Evolutionary conservation across 2,329 filamentous ascomycete species (phyloP).

Genomic region (Cladosporium sp.): DNA sequence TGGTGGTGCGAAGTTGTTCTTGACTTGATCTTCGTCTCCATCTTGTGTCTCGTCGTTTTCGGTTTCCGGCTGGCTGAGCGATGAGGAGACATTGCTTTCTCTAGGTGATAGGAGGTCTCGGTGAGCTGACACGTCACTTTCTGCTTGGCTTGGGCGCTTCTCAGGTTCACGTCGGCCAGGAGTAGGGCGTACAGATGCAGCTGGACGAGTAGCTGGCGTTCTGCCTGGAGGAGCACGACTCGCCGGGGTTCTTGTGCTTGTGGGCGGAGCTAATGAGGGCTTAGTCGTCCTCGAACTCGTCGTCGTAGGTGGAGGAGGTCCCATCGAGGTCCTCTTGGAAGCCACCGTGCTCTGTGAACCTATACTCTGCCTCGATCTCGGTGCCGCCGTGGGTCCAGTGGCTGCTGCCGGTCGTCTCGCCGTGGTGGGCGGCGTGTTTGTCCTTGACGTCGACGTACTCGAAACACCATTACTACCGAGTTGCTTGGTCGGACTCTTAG

Average conservation of each 20-base stretch:
- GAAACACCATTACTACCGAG: conserved; percentile 54
- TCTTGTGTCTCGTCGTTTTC: conserved; percentile 25
- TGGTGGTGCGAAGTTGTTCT: conserved; percentile 36
- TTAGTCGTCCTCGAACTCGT: conserved; percentile 22
- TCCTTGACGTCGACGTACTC: conserved; percentile 63
- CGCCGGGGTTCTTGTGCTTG: conserved; percentile 23
- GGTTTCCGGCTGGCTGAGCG: conserved; percentile 27
- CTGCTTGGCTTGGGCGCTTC: conserved; percentile 28
- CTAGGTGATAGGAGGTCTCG: conserved; percentile 25
- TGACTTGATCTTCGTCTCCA: conserved; percentile 30
- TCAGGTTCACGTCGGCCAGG: conserved; percentile 25
- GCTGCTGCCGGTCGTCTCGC: conserved; percentile 27
- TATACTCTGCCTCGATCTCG: conserved; percentile 60
- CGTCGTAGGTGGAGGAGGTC: conserved; percentile 39
- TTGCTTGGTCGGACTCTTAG: conserved; percentile 79
- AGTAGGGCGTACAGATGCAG: conserved; percentile 22
- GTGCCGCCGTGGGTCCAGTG: conserved; percentile 42
- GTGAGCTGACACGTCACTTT: conserved; percentile 21
- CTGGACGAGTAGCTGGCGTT: conserved; percentile 15
- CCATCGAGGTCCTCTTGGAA: conserved; percentile 35
- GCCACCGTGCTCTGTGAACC: conserved; percentile 42
- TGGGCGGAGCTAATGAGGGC: conserved; percentile 24
- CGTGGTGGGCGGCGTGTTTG: conserved; percentile 63
- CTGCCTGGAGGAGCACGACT: conserved; percentile 22
- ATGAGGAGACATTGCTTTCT: conserved; percentile 27